phyloP scores from a whole-genome alignment of 2,329 filamentous ascomycete species.

The Coniochaeta sp. region DNA sequence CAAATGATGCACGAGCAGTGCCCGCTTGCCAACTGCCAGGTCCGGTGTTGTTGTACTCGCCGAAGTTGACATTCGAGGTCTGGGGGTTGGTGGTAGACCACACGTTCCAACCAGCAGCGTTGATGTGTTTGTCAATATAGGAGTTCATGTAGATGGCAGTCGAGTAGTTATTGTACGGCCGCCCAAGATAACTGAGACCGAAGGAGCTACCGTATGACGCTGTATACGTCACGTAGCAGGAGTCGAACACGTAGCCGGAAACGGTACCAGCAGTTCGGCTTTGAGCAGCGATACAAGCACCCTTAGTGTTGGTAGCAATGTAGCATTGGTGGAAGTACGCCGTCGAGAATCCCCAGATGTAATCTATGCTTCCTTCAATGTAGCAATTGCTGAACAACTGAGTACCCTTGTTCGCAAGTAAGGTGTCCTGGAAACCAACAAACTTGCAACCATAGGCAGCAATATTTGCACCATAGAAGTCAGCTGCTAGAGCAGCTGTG shows the following conservation, averaged over 20 bases:
- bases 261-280: neutral
- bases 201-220: slow-evolving; percentile 9
- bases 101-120: slow-evolving; percentile 12
- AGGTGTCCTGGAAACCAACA: slow-evolving; percentile 21
- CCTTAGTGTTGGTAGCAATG: slow-evolving; percentile 26
- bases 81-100: slow-evolving; percentile 24
- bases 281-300: slow-evolving; percentile 23
- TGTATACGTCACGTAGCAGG: slow-evolving; percentile 15
- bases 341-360: no score
- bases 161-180: slow-evolving; percentile 18
- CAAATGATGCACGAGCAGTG: slow-evolving; percentile 23
- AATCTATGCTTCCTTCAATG: slow-evolving; percentile 22
- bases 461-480: slow-evolving; percentile 26
- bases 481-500: slow-evolving; percentile 19
- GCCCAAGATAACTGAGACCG: slow-evolving; percentile 15
- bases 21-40: slow-evolving; percentile 19
- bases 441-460: slow-evolving; percentile 17
- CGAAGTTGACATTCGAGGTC: slow-evolving; percentile 25
- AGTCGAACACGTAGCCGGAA: slow-evolving; percentile 21
- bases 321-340: slow-evolving; percentile 23
- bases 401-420: slow-evolving; percentile 18
- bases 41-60: slow-evolving; percentile 22
- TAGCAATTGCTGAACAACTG: slow-evolving; percentile 26
- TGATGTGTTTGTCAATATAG: slow-evolving; percentile 25
- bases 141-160: slow-evolving; percentile 26